phyloP scores from a whole-genome alignment of 2,329 filamentous ascomycete genomes.

The Epichloe bromicola region DNA sequence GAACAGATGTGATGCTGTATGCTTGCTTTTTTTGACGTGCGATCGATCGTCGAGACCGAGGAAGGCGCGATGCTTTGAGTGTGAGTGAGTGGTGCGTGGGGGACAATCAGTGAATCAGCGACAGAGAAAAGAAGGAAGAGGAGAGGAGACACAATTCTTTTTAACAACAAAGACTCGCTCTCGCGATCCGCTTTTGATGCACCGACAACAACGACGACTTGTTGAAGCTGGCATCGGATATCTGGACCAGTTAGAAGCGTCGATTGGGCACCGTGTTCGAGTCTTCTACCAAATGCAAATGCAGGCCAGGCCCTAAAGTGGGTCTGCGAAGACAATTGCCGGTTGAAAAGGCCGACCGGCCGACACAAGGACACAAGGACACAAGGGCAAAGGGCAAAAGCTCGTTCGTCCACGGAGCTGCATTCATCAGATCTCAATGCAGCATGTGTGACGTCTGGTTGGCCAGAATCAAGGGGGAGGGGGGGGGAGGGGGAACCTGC shows the following conservation, averaged over 20 bases:
- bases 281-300: not conserved
- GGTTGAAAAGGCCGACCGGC: not conserved
- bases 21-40: not conserved
- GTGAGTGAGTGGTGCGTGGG: not conserved
- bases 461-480: not conserved
- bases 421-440: not conserved
- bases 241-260: slow-evolving; percentile 10
- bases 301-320: not conserved
- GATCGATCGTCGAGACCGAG: not conserved
- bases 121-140: too few species aligned
- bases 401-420: not conserved
- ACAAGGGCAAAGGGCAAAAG: not conserved
- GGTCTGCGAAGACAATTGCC: not conserved
- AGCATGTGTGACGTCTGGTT: not conserved
- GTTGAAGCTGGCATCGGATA: not conserved
- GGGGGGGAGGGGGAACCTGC: too few species aligned
- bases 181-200: slow-evolving; percentile 7
- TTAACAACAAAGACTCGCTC: not conserved
- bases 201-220: slow-evolving; percentile 2
- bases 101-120: not conserved
- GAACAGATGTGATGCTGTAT: not conserved
- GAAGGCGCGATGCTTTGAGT: not conserved
- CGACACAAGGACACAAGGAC: not conserved
- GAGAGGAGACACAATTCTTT: not conserved
- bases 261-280: slow-evolving; percentile 9